phyloP scores from a whole-genome alignment of 805 yeast genomes.

The Wickerhamiella parazyma region DNA sequence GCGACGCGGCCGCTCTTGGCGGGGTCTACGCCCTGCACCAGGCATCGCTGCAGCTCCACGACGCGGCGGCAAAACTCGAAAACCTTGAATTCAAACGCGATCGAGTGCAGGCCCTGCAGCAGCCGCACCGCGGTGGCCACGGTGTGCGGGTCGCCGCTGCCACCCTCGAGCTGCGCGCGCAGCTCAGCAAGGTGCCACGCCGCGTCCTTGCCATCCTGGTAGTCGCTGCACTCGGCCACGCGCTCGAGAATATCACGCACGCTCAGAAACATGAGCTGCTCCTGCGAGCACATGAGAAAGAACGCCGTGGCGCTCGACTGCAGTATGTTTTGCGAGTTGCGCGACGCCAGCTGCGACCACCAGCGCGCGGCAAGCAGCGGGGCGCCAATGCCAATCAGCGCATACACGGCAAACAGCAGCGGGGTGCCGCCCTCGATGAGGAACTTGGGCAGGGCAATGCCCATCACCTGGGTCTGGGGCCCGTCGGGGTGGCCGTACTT shows the following conservation, averaged over 20 bases:
- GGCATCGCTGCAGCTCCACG: constrained; percentile 51
- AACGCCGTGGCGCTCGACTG: constrained; percentile 70
- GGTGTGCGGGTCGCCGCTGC: constrained; percentile 35
- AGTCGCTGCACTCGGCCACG: constrained; percentile 48
- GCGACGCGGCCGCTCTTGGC: constrained; percentile 48
- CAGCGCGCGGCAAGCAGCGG: constrained; percentile 74
- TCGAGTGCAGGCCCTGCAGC: constrained; percentile 60
- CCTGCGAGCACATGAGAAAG: constrained; percentile 59
- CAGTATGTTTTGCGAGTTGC: constrained; percentile 72
- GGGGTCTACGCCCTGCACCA: constrained; percentile 61
- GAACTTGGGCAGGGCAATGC: constrained; percentile 89
- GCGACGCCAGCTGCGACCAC: constrained; percentile 76
- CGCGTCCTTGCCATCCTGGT: constrained; percentile 31
- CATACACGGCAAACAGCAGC: constrained; percentile 48
- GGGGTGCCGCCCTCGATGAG: constrained; percentile 73
- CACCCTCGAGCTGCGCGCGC: constrained; percentile 37
- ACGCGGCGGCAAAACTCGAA: constrained; percentile 48
- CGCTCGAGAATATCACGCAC: constrained; percentile 38
- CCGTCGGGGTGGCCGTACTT: constrained; percentile 98
- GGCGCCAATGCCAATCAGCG: constrained; percentile 60
- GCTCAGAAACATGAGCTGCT: constrained; percentile 36
- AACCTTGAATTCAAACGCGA: constrained; percentile 67
- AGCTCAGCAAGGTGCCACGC: constrained; percentile 41
- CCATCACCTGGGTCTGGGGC: constrained; percentile 77
- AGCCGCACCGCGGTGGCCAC: constrained; percentile 53